Evolutionary conservation across 495 filamentous ascomycete genomes (phyloP).

Genomic region (Hypoxylon fuscum): DNA sequence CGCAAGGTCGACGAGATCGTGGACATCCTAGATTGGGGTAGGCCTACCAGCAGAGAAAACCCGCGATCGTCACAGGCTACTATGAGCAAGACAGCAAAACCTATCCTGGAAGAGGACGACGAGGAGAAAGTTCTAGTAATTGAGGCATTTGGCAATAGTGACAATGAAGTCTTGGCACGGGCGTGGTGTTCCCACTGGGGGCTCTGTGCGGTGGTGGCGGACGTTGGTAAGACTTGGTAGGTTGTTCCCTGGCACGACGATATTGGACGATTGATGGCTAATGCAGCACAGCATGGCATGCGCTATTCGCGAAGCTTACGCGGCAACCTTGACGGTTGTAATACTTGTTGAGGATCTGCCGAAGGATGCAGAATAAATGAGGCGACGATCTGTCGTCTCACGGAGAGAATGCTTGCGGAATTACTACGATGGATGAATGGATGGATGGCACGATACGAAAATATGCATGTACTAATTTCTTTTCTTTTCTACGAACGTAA

Average conservation of each 20-base stretch:
- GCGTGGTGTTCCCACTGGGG: constrained; percentile 80
- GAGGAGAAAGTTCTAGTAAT: constrained; percentile 71
- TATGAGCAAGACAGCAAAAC: constrained; percentile 22
- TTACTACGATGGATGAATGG: constrained; percentile 9
- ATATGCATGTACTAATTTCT: constrained; percentile 19
- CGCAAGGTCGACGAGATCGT: constrained; percentile 68
- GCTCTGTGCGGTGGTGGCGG: constrained; percentile 70
- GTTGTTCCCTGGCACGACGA: constrained; percentile 42
- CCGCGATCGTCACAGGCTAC: constrained; percentile 33
- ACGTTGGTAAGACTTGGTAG: constrained; percentile 71
- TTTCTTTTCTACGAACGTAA: constrained; percentile 12
- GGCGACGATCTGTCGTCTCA: constrained; percentile 14
- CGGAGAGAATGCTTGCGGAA: constrained; percentile 1
- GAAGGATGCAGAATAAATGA: constrained; percentile 42
- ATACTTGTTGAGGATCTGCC: constrained; percentile 66
- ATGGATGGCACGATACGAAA: constrained; percentile 8
- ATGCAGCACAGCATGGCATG: constrained; percentile 64
- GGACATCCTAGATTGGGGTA: constrained; percentile 68
- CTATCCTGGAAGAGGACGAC: constrained; percentile 44
- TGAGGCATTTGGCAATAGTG: constrained; percentile 72
- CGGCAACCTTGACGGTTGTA: constrained; percentile 72
- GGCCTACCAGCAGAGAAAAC: constrained; percentile 38
- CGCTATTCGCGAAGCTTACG: constrained; percentile 75
- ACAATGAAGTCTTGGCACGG: constrained; percentile 77
- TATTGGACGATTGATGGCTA: constrained; percentile 29